These are phyloP conservation scores for Castanea crenata DNA, from an alignment of 306 rosid genomes.

Conservation along the genomic window DNA sequence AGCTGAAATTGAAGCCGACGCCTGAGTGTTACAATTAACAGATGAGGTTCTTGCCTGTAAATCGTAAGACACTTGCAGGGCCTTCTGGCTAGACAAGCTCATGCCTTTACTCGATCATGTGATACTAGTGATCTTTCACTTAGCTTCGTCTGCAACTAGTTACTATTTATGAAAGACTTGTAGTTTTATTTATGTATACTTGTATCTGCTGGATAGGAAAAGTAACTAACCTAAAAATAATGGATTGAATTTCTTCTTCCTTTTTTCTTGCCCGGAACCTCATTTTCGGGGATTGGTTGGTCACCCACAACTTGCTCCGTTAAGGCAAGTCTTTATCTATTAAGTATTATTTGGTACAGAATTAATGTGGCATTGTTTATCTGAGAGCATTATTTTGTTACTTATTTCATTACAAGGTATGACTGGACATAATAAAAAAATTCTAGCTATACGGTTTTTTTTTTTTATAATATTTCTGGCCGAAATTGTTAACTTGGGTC, in stretches of 20 bases:
- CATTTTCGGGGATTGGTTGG: not conserved
- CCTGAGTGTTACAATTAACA: conserved; percentile 21
- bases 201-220: conserved; percentile 25
- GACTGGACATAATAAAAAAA: no score
- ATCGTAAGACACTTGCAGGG: conserved; percentile 18
- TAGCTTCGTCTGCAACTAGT: conserved; percentile 26
- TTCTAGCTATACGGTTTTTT: not conserved
- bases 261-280: not conserved
- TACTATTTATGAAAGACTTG: conserved; percentile 26
- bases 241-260: not conserved
- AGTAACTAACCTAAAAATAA: conserved; percentile 21
- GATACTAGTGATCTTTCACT: conserved; percentile 20
- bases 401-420: no score
- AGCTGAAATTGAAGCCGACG: conserved; percentile 26
- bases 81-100: conserved; percentile 16
- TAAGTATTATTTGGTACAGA: no score
- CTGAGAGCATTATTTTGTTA: no score
- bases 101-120: conserved; percentile 7
- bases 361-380: no score
- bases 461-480: not conserved
- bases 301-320: not conserved
- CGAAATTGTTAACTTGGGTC: no score
- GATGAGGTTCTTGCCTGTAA: conserved; percentile 21
- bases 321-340: not conserved
- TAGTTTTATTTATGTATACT: conserved; percentile 19